Percentiles rank a stretch among this genome's conserved stretches.
phyloP scores from a whole-genome alignment of 169 alveolate genomes.

The Cystoisospora suis region DNA sequence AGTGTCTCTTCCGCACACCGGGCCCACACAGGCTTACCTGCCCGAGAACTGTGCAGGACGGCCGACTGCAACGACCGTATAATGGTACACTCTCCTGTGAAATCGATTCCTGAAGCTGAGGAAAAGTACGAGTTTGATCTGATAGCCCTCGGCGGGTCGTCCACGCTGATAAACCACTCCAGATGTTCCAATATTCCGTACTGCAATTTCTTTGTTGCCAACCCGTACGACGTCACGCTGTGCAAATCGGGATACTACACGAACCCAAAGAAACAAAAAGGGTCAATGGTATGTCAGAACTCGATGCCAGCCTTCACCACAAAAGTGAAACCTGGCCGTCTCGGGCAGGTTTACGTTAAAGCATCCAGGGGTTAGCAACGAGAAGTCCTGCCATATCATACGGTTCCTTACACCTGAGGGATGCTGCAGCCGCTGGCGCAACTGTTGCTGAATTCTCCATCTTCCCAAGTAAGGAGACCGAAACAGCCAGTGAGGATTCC shows the following conservation, averaged over 20 bases:
- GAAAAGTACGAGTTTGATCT: neutral
- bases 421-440: slow-evolving; percentile 12
- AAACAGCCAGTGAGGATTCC: too few species aligned
- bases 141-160: too few species aligned
- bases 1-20: neutral
- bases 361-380: neutral
- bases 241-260: slow-evolving; percentile 14
- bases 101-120: neutral
- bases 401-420: neutral
- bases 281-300: neutral
- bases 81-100: neutral
- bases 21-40: neutral
- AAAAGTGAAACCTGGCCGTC: neutral
- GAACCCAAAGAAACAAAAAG: neutral
- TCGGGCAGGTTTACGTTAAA: neutral
- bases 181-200: neutral
- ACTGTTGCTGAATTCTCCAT: neutral
- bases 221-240: neutral
- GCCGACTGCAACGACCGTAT: neutral
- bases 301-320: neutral
- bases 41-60: too few species aligned
- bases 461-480: neutral
- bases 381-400: neutral
- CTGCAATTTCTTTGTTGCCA: slow-evolving; percentile 11
- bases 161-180: too few species aligned